phyloP scores from a whole-genome alignment of 148 eudicot genomes.

The Polygonum aviculare region DNA sequence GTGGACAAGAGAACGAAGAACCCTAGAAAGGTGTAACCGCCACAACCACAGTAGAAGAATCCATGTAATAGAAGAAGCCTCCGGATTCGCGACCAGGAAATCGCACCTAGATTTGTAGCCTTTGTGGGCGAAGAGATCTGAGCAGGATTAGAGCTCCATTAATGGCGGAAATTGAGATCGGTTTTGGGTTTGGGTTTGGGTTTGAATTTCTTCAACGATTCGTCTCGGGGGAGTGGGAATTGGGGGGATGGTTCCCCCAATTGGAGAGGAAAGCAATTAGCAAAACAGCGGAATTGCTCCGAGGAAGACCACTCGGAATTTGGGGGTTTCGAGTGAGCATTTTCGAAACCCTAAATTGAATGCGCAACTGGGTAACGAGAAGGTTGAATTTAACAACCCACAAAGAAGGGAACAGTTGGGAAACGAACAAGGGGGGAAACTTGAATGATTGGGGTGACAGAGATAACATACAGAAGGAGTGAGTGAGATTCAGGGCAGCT shows the following conservation, averaged over 20 bases:
- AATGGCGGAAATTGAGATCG: not conserved
- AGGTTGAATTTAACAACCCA: too few relatives aligned
- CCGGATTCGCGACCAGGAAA: slow-evolving; percentile 48
- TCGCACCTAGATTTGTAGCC: slow-evolving; percentile 46
- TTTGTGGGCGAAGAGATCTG: slow-evolving; percentile 37
- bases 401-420: not conserved
- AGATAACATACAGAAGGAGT: not conserved
- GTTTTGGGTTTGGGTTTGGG: too few relatives aligned
- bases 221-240: not conserved
- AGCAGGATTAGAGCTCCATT: slow-evolving; percentile 23
- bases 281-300: slow-evolving; percentile 30
- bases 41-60: slow-evolving; percentile 51
- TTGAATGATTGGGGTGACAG: not conserved
- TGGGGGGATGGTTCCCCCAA: not conserved
- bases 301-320: slow-evolving; percentile 33
- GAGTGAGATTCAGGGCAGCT: not conserved
- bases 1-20: slow-evolving; percentile 31
- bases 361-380: too few relatives aligned
- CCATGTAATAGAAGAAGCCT: slow-evolving; percentile 56
- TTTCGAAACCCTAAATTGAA: not conserved
- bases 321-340: slow-evolving; percentile 15
- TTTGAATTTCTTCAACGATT: not conserved
- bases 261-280: slow-evolving; percentile 31
- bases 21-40: slow-evolving; percentile 23
- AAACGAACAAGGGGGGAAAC: not conserved